Percentiles rank a stretch among this genome's conserved stretches.
Conservation (phyloP, 106 monocot genomes). For the Platanthera zijinensis region DNA sequence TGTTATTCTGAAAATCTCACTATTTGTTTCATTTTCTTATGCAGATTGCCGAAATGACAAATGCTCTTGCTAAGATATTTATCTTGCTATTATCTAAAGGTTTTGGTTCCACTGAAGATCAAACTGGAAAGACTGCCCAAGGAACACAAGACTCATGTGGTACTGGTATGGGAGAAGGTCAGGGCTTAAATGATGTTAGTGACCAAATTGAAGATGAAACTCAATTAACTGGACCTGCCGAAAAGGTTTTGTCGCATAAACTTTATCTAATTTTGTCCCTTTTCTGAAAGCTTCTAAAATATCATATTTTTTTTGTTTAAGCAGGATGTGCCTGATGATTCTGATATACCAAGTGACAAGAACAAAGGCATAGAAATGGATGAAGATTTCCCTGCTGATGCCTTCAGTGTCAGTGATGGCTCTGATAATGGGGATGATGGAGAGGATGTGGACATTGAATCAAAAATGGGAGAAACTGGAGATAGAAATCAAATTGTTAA, state of each 20-base stretch:
- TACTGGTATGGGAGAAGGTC: conserved; percentile 93
- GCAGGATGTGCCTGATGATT: conserved; percentile 43
- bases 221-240: conserved; percentile 49
- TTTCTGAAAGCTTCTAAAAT: neutral
- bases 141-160: conserved; percentile 52
- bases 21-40: conserved; percentile 7
- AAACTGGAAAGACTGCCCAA: conserved; percentile 22
- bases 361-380: conserved; percentile 86
- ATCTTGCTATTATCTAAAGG: conserved; percentile 61
- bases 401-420: conserved; percentile 67
- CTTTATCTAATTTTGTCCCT: neutral
- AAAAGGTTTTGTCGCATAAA: conserved; percentile 41
- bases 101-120: conserved; percentile 52
- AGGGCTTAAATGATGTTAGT: conserved; percentile 79
- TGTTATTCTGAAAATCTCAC: neutral
- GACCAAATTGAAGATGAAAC: conserved; percentile 73
- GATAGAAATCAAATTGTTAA: conserved; percentile 43
- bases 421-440: conserved; percentile 47
- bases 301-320: conserved; percentile 11
- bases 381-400: conserved; percentile 75
- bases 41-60: conserved; percentile 64
- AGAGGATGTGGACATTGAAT: conserved; percentile 65
- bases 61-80: conserved; percentile 56
- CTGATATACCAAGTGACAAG: conserved; percentile 33
- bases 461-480: conserved; percentile 59